Evolutionary conservation across 768 basidiomycete genomes (phyloP).

Genomic region (Leccinum boreale): DNA sequence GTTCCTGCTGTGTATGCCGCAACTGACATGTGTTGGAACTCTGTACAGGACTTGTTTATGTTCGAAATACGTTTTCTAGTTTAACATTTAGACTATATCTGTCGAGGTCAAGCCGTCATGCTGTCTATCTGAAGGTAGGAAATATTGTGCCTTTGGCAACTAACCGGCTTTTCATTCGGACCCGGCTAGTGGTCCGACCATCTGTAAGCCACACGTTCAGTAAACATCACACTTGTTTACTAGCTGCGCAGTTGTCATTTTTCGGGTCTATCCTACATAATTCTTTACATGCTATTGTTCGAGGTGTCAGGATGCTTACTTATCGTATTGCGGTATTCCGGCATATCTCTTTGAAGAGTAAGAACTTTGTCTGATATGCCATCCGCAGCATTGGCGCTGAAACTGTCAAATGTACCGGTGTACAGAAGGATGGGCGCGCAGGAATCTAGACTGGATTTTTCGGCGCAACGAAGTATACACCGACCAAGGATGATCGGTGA

Average conservation of each 20-base stretch:
- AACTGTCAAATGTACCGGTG: background rate
- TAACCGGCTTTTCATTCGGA: too few relatives aligned
- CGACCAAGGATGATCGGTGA: background rate
- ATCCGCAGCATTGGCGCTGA: background rate
- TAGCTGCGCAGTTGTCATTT: conserved; percentile 2
- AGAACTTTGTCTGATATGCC: background rate
- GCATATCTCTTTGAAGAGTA: background rate
- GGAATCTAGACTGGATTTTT: background rate
- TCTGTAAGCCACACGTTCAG: too few relatives aligned
- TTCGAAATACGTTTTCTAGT: too few relatives aligned
- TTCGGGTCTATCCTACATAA: background rate
- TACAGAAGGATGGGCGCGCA: background rate
- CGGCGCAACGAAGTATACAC: background rate
- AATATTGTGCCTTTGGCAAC: too few relatives aligned
- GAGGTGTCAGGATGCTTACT: background rate
- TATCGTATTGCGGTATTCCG: conserved; percentile 23
- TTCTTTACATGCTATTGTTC: background rate
- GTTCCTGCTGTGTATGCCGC: too few relatives aligned
- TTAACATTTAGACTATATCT: too few relatives aligned
- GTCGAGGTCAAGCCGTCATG: too few relatives aligned
- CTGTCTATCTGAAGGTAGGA: too few relatives aligned
- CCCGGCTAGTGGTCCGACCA: too few relatives aligned
- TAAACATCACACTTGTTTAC: background rate
- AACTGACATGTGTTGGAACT: too few relatives aligned
- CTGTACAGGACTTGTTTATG: too few relatives aligned